Conservation (phyloP, 2,329 filamentous ascomycete genomes). For the Pestalotiopsis sp. region DNA sequence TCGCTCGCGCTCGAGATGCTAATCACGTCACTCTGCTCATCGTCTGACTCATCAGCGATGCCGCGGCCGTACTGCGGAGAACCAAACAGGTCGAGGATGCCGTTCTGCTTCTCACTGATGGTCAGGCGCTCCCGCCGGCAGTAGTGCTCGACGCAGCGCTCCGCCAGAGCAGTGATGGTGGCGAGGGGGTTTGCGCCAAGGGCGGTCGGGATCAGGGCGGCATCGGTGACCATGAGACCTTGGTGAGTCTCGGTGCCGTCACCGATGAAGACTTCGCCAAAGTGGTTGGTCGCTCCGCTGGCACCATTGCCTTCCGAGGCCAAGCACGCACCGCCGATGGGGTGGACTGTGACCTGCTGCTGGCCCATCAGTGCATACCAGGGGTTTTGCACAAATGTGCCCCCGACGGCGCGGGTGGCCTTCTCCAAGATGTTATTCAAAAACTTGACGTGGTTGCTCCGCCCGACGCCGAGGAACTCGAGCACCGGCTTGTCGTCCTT, state of each 20-base stretch:
- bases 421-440: slow-evolving; percentile 54
- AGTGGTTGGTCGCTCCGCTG: slow-evolving; percentile 63
- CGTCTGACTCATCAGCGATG: slow-evolving; percentile 20
- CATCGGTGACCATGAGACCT: slow-evolving; percentile 66
- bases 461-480: slow-evolving; percentile 61
- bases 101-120: slow-evolving; percentile 50
- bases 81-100: slow-evolving; percentile 56
- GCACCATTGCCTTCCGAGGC: slow-evolving; percentile 57
- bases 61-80: slow-evolving; percentile 43
- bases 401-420: slow-evolving; percentile 60
- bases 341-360: slow-evolving; percentile 67
- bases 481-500: slow-evolving; percentile 62
- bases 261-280: slow-evolving; percentile 62
- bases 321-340: slow-evolving; percentile 68
- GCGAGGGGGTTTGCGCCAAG: slow-evolving; percentile 70
- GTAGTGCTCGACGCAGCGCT: slow-evolving; percentile 60
- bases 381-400: slow-evolving; percentile 61
- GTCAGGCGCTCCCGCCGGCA: slow-evolving; percentile 40
- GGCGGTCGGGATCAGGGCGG: slow-evolving; percentile 61
- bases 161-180: slow-evolving; percentile 70
- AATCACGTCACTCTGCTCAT: slow-evolving; percentile 34
- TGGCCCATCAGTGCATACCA: slow-evolving; percentile 58
- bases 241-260: slow-evolving; percentile 50
- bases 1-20: slow-evolving; percentile 38
- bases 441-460: slow-evolving; percentile 54